Conservation (phyloP, 1,284 basidiomycete species). For the Fomes fomentarius region DNA sequence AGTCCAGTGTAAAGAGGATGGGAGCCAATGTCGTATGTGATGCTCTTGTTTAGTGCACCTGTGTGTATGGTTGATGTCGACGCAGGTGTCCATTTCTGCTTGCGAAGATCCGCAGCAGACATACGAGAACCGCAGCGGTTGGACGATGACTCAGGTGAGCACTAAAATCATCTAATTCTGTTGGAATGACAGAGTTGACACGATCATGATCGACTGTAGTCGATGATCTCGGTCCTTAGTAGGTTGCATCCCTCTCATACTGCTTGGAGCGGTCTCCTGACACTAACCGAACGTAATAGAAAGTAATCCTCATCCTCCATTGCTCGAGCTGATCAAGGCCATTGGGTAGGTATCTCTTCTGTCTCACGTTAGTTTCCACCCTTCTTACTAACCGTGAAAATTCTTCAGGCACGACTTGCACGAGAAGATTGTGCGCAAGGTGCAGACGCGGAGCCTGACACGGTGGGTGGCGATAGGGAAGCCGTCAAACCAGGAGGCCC, state of each 20-base stretch:
- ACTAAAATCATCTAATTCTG: no score
- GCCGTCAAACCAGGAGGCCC: not conserved
- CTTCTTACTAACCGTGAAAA: not conserved
- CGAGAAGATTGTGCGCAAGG: not conserved
- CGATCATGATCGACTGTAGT: not conserved
- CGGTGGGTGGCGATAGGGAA: not conserved
- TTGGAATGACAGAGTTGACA: not conserved
- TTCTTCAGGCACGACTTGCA: not conserved
- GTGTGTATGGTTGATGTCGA: not conserved
- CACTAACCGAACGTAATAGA: not conserved
- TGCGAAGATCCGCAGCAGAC: constrained; percentile 3
- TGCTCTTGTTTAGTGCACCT: not conserved
- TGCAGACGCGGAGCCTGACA: not conserved
- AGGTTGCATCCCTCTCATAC: not conserved
- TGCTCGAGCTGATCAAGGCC: not conserved
- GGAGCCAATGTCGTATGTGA: constrained; percentile 2
- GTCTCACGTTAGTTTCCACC: not conserved
- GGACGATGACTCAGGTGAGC: constrained; percentile 7
- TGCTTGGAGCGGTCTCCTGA: not conserved
- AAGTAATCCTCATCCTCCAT: not conserved
- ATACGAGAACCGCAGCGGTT: not conserved
- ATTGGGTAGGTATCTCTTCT: not conserved
- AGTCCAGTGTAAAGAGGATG: not conserved
- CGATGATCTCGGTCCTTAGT: not conserved
- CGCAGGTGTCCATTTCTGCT: constrained; percentile 3